These are phyloP conservation scores for Plasmodium adleri DNA, from an alignment of 169 alveolate genomes.

Conservation along the genomic window DNA sequence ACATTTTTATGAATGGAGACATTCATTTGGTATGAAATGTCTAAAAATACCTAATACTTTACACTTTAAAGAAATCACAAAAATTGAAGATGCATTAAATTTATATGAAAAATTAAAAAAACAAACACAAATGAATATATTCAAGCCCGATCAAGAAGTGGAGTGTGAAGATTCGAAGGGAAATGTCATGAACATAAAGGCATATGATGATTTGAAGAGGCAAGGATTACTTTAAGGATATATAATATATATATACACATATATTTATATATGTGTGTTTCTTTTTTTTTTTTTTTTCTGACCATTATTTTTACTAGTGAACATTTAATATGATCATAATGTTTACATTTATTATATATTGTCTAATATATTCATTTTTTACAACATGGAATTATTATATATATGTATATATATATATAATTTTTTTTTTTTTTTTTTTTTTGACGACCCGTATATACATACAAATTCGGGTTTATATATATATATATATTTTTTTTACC, in stretches of 20 bases:
- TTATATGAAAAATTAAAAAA: slow-evolving; percentile 94
- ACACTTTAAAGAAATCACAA: slow-evolving; percentile 94
- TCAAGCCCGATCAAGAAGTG: slow-evolving; percentile 94
- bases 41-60: slow-evolving; percentile 99
- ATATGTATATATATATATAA: no score
- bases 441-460: no score
- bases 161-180: slow-evolving; percentile 99
- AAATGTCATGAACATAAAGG: slow-evolving; percentile 94
- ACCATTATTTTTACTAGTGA: background rate
- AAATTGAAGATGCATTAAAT: slow-evolving; percentile 89
- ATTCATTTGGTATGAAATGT: slow-evolving; percentile 99
- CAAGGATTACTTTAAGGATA: slow-evolving; percentile 91
- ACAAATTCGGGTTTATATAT: no score
- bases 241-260: background rate
- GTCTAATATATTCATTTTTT: no score
- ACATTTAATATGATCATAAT: no score
- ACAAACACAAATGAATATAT: slow-evolving; percentile 90
- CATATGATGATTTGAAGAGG: slow-evolving; percentile 93
- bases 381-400: no score
- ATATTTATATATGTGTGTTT: background rate
- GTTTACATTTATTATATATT: no score
- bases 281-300: background rate
- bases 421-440: no score
- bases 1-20: slow-evolving; percentile 99
- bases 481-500: no score